Percentiles rank a stretch among this genome's conserved stretches.
Evolutionary conservation across 106 monocot species (phyloP).

Genomic region (Amphibolis antarctica): DNA sequence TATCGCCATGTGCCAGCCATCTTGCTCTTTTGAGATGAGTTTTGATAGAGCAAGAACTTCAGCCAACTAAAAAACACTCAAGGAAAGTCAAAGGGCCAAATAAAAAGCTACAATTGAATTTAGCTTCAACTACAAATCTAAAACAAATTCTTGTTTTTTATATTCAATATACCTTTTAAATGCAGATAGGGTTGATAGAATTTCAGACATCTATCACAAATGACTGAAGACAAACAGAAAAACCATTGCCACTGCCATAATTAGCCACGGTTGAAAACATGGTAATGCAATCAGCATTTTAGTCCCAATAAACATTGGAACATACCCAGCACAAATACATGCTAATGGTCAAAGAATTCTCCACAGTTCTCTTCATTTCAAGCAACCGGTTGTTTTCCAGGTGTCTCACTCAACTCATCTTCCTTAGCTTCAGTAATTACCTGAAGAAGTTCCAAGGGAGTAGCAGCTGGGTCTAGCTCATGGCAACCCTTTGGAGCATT

Average conservation of each 20-base stretch:
- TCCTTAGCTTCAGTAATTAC: constrained; percentile 27
- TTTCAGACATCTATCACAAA: constrained; percentile 1
- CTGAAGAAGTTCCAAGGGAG: constrained; percentile 39
- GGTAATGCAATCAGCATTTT: neutral
- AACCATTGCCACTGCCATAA: neutral
- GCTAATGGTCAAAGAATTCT: neutral
- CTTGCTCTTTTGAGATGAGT: neutral
- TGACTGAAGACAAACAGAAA: constrained; percentile 1
- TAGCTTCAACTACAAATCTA: neutral
- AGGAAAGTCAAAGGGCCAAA: neutral
- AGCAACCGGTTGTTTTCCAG: constrained; percentile 13
- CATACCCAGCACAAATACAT: neutral
- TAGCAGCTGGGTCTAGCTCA: constrained; percentile 60
- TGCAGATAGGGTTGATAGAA: constrained; percentile 2
- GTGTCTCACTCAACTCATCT: constrained; percentile 10
- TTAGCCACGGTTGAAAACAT: neutral
- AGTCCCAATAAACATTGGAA: neutral
- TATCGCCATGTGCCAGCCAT: neutral
- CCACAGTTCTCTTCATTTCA: constrained; percentile 3
- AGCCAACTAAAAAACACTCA: neutral
- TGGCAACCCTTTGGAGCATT: constrained; percentile 46
- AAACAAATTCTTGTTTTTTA: neutral
- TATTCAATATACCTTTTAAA: neutral
- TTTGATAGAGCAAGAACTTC: neutral
- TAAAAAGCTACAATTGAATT: neutral